Conservation (phyloP, 176 grass and related monocot species). For the Juncus effusus region DNA sequence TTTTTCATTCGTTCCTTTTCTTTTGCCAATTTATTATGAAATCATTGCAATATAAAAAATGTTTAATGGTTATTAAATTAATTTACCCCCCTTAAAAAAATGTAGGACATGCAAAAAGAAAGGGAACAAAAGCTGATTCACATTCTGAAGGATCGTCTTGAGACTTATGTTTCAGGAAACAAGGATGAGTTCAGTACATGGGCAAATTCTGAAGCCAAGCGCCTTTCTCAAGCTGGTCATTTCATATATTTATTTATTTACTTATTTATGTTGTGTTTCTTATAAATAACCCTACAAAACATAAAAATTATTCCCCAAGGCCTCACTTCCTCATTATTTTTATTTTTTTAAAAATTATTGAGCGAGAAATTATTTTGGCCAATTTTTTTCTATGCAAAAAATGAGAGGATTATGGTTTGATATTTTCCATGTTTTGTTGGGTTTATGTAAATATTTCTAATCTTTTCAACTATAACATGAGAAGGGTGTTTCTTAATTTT, state of each 20-base stretch:
- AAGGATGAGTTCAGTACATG: slow-evolving; percentile 66
- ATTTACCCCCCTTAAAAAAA: slow-evolving; percentile 2
- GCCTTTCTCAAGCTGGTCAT: slow-evolving; percentile 71
- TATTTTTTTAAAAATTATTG: not conserved
- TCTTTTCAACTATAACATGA: not conserved
- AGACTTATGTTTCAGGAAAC: slow-evolving; percentile 53
- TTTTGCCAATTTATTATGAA: not conserved
- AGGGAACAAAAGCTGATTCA: slow-evolving; percentile 58
- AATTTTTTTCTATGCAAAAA: no score
- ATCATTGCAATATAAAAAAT: not conserved
- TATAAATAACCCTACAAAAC: not conserved
- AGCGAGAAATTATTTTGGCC: not conserved
- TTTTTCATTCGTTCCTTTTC: no score
- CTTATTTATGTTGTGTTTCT: not conserved
- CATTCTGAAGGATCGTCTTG: slow-evolving; percentile 64
- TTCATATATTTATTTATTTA: not conserved
- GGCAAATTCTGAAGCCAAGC: slow-evolving; percentile 69
- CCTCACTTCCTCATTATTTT: not conserved
- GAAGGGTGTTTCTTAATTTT: slow-evolving; percentile 6
- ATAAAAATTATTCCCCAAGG: no score
- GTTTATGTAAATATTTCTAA: no score
- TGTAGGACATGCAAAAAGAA: slow-evolving; percentile 67
- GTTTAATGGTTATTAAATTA: not conserved
- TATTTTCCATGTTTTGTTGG: no score
- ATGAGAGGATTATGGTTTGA: no score